These are phyloP conservation scores for Eucalyptus camaldulensis DNA, from an alignment of 345 rosid species.

Conservation along the genomic window DNA sequence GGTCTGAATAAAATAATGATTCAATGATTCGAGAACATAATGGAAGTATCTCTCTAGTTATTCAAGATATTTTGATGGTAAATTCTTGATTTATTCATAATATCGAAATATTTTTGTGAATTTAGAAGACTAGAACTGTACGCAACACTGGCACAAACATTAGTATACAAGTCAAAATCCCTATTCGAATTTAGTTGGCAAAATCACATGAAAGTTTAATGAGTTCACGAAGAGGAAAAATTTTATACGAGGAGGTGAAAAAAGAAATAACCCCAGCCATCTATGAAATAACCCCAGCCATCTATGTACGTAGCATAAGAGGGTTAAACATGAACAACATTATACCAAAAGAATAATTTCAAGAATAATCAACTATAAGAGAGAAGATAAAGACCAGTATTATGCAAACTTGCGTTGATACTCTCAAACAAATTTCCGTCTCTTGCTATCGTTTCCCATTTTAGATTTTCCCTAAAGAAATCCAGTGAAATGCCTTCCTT, in stretches of 20 bases:
- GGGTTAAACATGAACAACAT: neutral
- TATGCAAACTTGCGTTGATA: fast-evolving
- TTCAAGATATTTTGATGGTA: neutral
- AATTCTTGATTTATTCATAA: neutral
- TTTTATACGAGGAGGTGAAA: neutral
- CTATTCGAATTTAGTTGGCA: neutral
- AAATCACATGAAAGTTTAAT: no score
- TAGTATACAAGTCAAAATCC: neutral
- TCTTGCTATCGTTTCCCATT: neutral
- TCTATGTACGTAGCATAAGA: neutral
- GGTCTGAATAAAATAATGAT: neutral
- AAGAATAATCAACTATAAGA: neutral
- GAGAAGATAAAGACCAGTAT: neutral
- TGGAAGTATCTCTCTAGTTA: neutral
- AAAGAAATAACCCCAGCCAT: neutral
- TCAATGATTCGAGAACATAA: neutral
- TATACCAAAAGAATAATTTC: neutral
- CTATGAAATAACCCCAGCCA: neutral
- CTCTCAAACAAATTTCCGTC: neutral
- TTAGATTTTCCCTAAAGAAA: neutral
- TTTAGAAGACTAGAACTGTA: neutral
- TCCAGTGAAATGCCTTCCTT: neutral
- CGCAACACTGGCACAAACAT: fast-evolving
- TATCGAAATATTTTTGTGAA: neutral
- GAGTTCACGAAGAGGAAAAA: no score